Percentiles rank a stretch among this genome's conserved stretches.
These are phyloP conservation scores for Leccinum proximum DNA, from an alignment of 1,284 basidiomycete genomes.

Conservation along the genomic window DNA sequence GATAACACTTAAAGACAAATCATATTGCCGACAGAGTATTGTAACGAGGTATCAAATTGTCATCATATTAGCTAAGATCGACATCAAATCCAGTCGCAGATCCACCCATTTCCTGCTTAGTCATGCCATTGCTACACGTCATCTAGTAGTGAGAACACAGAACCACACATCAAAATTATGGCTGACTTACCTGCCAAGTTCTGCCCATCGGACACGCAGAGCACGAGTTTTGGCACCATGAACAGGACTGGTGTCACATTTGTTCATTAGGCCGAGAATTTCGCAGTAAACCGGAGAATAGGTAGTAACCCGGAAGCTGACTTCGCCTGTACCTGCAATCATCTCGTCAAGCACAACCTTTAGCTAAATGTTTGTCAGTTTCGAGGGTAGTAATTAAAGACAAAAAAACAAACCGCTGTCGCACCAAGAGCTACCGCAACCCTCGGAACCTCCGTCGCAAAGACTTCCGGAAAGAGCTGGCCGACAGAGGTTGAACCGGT, in stretches of 20 bases:
- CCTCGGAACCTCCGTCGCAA: neutral
- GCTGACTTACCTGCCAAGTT: neutral
- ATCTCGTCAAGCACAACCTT: conserved; percentile 4
- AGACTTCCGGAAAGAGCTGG: neutral
- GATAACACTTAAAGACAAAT: neutral
- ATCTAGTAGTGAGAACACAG: neutral
- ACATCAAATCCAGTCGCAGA: neutral
- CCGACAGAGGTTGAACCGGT: neutral
- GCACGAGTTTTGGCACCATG: neutral
- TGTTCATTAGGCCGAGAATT: conserved; percentile 3
- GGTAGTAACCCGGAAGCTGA: neutral
- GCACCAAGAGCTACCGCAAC: neutral
- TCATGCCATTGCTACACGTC: neutral
- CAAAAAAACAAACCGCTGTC: neutral
- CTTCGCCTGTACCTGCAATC: neutral
- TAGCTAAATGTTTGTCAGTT: neutral
- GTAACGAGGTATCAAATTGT: neutral
- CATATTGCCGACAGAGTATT: neutral
- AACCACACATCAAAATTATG: neutral
- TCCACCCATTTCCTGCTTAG: neutral
- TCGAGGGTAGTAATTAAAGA: neutral
- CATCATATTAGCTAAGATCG: neutral
- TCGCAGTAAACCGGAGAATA: neutral
- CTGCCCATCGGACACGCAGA: neutral
- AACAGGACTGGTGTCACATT: neutral